phyloP scores from a whole-genome alignment of 768 basidiomycete species.

The Kwoniella heveanensis region DNA sequence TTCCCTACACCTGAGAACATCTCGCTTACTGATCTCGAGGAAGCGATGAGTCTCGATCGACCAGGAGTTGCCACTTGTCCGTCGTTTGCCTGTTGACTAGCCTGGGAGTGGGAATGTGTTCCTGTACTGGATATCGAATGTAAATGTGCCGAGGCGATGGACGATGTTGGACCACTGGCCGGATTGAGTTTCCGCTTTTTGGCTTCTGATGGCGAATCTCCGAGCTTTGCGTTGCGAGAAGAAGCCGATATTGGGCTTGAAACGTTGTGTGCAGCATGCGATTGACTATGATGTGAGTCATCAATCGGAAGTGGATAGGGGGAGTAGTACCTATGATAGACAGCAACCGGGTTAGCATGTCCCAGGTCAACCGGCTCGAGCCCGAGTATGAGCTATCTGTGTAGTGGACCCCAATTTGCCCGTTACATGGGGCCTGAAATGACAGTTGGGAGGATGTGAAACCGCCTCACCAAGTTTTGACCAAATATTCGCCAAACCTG shows the following conservation, averaged over 20 bases:
- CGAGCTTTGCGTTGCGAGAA: conserved; percentile 1
- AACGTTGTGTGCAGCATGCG: neutral
- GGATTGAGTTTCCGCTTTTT: conserved; percentile 13
- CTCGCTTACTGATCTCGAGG: conserved; percentile 29
- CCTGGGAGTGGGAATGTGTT: neutral
- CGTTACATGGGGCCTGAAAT: too few relatives aligned
- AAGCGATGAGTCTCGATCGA: conserved; percentile 4
- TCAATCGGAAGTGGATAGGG: conserved; percentile 68
- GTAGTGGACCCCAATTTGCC: too few relatives aligned
- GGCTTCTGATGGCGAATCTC: conserved; percentile 6
- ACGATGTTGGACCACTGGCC: neutral
- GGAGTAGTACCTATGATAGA: conserved; percentile 77
- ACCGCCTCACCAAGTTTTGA: conserved; percentile 73
- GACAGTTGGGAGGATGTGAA: neutral
- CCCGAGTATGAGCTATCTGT: too few relatives aligned
- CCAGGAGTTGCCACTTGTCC: neutral
- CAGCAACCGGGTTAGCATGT: neutral
- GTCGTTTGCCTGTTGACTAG: neutral
- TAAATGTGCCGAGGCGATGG: neutral
- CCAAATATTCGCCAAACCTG: conserved; percentile 79
- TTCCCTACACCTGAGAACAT: conserved; percentile 40
- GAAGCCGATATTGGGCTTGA: conserved; percentile 2
- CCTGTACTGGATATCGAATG: too few relatives aligned
- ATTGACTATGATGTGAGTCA: conserved; percentile 11
- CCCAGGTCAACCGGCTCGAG: neutral